Base-by-base conservation (phyloP, 345 rosid genomes). In the Lepidium aucheri region DNA sequence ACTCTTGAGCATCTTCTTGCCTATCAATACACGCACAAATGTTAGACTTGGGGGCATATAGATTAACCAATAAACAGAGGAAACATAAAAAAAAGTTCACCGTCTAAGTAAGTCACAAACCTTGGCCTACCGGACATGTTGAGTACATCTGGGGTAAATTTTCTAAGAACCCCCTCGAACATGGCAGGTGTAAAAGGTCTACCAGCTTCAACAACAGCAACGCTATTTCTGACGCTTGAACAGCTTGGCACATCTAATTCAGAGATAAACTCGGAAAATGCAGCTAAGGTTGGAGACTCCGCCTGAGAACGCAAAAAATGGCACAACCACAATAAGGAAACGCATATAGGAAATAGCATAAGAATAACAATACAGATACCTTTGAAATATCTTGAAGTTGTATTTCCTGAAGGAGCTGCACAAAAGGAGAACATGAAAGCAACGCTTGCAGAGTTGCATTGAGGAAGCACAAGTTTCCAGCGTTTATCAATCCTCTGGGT, bases 1-100 rank as follows among this genome's bases (percentile, higher is more conserved):
- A 90, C 75, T 90, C 96, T 69, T 90, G 99, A 36, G 99, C 99
- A 84, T 94, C 99, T 85, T 94, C 99, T 67, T 94, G 97, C 76
- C 99, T 94, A 86, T 63, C 75, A 77, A 53, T 7, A 26, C 30
- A 51, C n/a, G 70, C 16, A 69, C 59, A 56, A 51, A 44, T 30
- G 44, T 47, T 55, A 22, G 39, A 58, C 22, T 14, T 45, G 35
- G 15, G 24, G 43, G 1, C 38, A 20, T 4, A 53, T 1, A 18
- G 7, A 16, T 15, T 26, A 36, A 51, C 18, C 34, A 50, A 24
- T 14, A 65, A 44, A 57, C 42, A 63, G 6, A 43, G 20, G 60
- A 30, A 38, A 18, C 26, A 34, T 40, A 12, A 52, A 46, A 11
- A 39, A 8, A n/a, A 49, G 1, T 13, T 43, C 53, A 32, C 17